Percentiles rank a stretch among this genome's conserved stretches.
Evolutionary conservation across 1,284 basidiomycete species (phyloP).

Genomic region (Chiua sp.): DNA sequence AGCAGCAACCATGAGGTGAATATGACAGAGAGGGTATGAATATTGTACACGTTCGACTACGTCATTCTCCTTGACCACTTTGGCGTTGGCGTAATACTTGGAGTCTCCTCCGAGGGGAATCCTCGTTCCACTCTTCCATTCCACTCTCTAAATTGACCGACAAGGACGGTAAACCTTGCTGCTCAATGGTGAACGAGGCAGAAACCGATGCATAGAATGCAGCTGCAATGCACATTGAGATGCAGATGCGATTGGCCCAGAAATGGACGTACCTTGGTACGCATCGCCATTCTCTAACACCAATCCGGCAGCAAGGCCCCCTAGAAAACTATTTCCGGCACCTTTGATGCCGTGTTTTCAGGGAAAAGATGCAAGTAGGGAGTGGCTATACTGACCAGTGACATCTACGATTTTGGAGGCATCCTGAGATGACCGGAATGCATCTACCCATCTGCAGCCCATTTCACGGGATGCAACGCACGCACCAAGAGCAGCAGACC

Average conservation of each 20-base stretch:
- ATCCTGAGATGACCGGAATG: slow-evolving; percentile 67
- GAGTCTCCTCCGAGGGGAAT: slow-evolving; percentile 61
- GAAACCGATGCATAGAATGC: slow-evolving; percentile 77
- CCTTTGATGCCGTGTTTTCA: slow-evolving; percentile 48
- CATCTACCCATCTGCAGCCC: slow-evolving; percentile 72
- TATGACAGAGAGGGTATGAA: slow-evolving; percentile 3
- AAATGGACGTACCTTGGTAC: slow-evolving; percentile 56
- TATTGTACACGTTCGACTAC: slow-evolving; percentile 36
- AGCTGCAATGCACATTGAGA: slow-evolving; percentile 48
- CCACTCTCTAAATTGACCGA: slow-evolving; percentile 35
- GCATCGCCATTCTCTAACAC: slow-evolving; percentile 61
- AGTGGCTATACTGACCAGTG: slow-evolving; percentile 60
- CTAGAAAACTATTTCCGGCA: slow-evolving; percentile 89
- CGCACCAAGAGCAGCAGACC: slow-evolving; percentile 79
- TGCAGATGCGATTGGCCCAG: slow-evolving; percentile 4
- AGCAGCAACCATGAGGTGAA: slow-evolving; percentile 28
- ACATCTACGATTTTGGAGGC: slow-evolving; percentile 75
- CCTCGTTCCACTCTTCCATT: slow-evolving; percentile 71
- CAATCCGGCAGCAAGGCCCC: slow-evolving; percentile 82
- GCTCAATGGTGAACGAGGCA: slow-evolving; percentile 86
- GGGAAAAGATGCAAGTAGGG: slow-evolving; percentile 2
- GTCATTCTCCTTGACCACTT: slow-evolving; percentile 41
- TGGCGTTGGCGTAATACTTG: slow-evolving; percentile 48
- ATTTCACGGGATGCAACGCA: slow-evolving; percentile 58
- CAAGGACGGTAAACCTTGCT: slow-evolving; percentile 71